phyloP scores from a whole-genome alignment of 768 basidiomycete genomes.

The Lentinula boryana region DNA sequence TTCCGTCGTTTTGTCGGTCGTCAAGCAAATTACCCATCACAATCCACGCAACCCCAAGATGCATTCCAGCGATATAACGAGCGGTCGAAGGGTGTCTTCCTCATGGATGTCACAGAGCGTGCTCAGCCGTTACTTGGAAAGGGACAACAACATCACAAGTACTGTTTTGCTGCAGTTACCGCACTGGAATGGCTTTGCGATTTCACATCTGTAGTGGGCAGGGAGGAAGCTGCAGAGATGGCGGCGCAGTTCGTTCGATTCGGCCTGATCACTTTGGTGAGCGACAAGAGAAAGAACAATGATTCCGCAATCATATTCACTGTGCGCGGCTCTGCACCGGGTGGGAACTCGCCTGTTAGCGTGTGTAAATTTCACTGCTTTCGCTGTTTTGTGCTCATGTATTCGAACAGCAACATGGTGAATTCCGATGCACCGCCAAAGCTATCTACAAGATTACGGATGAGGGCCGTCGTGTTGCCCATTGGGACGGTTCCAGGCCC shows the following conservation, averaged over 20 bases:
- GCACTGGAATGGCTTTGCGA: conserved; percentile 98
- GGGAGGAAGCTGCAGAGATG: conserved; percentile 97
- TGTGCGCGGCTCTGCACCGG: conserved; percentile 74
- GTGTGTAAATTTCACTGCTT: conserved; percentile 33
- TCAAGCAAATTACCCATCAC: conserved; percentile 69
- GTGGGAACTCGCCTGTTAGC: conserved; percentile 68
- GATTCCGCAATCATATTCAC: conserved; percentile 93
- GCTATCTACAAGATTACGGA: conserved; percentile 94
- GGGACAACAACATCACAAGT: conserved; percentile 44
- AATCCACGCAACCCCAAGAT: conserved; percentile 43
- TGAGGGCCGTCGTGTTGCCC: conserved; percentile 79
- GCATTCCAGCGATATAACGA: conserved; percentile 73
- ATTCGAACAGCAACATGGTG: conserved; percentile 71
- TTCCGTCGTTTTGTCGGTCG: conserved; percentile 95
- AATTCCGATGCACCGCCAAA: conserved; percentile 94
- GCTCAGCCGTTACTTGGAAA: conserved; percentile 48
- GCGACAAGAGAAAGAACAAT: conserved; percentile 87
- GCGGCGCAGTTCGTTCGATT: conserved; percentile 97
- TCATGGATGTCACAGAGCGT: conserved; percentile 69
- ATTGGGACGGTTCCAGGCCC: conserved; percentile 61
- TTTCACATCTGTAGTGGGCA: conserved; percentile 91
- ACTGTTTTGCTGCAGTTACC: conserved; percentile 80
- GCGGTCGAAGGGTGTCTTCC: conserved; percentile 64
- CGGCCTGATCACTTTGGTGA: conserved; percentile 82
- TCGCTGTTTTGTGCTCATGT: conserved; percentile 10